These are phyloP conservation scores for Nannochloropsis salina DNA, from an alignment of 108 stramenopile genomes.

Conservation along the genomic window DNA sequence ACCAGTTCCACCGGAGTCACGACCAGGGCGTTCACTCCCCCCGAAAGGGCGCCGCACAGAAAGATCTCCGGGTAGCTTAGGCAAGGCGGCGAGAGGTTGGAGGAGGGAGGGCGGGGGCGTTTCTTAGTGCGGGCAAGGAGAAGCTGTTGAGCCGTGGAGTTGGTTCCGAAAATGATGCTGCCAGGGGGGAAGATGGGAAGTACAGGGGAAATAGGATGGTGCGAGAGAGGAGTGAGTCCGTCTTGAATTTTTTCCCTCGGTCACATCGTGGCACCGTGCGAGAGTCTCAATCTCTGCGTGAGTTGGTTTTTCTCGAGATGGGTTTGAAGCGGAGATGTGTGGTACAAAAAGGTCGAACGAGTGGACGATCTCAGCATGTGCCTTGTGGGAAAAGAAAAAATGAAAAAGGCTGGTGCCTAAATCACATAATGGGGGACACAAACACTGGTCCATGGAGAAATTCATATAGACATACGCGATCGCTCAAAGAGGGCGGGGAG, in stretches of 20 bases:
- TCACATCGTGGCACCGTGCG: too few species aligned
- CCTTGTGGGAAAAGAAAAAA: not conserved
- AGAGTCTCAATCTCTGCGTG: too few species aligned
- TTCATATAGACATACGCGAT: too few species aligned
- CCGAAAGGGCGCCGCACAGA: slow-evolving; percentile 29
- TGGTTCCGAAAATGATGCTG: slow-evolving; percentile 9
- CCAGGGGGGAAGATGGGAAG: not conserved
- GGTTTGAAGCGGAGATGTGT: too few species aligned
- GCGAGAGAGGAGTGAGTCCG: not conserved
- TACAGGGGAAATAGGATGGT: not conserved
- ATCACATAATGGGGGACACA: too few species aligned
- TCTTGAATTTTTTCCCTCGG: too few species aligned
- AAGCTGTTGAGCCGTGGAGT: not conserved
- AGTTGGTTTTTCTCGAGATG: too few species aligned
- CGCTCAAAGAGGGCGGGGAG: too few species aligned
- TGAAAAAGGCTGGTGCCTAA: not conserved
- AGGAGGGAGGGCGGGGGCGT: not conserved
- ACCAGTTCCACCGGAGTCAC: slow-evolving; percentile 37
- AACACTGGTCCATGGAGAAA: too few species aligned
- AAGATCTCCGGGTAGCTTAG: not conserved
- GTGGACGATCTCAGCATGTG: too few species aligned
- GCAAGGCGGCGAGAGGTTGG: not conserved
- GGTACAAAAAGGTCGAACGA: too few species aligned
- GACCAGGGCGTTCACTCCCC: slow-evolving; percentile 30
- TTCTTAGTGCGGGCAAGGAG: not conserved